These are phyloP conservation scores for Cutaneotrichosporon sp. DNA, from an alignment of 1,284 basidiomycete genomes.

Conservation along the genomic window DNA sequence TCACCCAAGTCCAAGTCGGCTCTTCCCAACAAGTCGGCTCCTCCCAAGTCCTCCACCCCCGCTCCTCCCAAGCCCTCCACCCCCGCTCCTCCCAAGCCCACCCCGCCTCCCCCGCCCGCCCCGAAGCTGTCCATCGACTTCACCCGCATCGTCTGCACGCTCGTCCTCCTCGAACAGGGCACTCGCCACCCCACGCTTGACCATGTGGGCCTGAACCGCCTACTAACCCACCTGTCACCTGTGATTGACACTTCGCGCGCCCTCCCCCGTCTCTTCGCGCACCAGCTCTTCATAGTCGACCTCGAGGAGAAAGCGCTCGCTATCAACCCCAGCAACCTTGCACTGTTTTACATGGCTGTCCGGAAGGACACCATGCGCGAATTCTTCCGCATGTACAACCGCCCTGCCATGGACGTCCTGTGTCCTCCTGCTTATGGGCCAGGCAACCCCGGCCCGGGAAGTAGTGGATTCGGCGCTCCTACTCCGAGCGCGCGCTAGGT, in stretches of 20 bases:
- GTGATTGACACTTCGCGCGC: not conserved
- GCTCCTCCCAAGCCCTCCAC: not conserved
- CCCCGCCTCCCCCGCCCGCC: not conserved
- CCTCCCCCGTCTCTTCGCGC: conserved; percentile 1
- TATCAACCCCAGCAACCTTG: not conserved
- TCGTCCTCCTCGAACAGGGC: not conserved
- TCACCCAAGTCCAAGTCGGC: not conserved
- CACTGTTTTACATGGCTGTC: not conserved
- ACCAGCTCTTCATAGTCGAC: not conserved
- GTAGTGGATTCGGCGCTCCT: no score
- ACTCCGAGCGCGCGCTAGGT: no score
- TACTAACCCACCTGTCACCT: not conserved
- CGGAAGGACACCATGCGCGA: not conserved
- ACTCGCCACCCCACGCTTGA: not conserved
- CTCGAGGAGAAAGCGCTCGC: not conserved
- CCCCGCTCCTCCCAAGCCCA: not conserved
- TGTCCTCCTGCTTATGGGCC: no score
- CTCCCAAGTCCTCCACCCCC: no score
- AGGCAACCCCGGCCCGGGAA: no score
- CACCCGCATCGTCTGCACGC: not conserved
- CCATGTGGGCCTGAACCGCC: not conserved
- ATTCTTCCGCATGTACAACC: no score
- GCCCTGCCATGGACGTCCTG: no score
- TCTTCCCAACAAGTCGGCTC: no score
- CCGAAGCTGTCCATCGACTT: not conserved